Evolutionary conservation across 306 rosid species (phyloP).

Genomic region (Calophaca sinica): DNA sequence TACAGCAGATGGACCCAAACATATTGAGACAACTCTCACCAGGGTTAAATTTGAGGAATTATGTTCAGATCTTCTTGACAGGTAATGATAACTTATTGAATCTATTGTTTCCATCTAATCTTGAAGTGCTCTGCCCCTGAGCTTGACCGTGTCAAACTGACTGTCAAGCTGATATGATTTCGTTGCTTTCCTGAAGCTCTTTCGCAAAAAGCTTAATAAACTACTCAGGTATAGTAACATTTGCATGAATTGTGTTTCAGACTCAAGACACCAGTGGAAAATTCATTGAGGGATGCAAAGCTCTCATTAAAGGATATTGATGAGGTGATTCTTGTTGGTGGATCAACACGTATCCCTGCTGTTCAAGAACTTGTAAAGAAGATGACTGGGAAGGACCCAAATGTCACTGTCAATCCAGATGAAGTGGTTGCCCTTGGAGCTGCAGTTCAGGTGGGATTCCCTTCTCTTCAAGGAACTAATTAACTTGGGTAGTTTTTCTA

Average conservation of each 20-base stretch:
- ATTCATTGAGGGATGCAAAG: constrained; percentile 94
- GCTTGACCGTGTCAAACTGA: background rate
- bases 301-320: constrained; percentile 83
- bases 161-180: background rate
- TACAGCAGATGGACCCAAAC: constrained; percentile 95
- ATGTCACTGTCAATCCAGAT: constrained; percentile 93
- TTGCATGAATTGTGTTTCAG: constrained; percentile 53
- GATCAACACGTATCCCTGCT: constrained; percentile 94
- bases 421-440: constrained; percentile 98
- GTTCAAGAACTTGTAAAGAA: constrained; percentile 92
- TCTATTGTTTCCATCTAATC: background rate
- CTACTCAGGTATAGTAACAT: background rate
- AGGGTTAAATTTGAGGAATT: constrained; percentile 94
- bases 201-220: background rate
- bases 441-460: constrained; percentile 81
- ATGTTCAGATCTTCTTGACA: constrained; percentile 93
- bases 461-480: background rate
- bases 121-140: background rate
- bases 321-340: constrained; percentile 95
- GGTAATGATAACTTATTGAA: constrained; percentile 51
- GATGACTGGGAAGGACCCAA: constrained; percentile 87
- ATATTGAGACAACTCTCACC: constrained; percentile 90
- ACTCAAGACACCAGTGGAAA: constrained; percentile 87
- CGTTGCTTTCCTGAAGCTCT: background rate
- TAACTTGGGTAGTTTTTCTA: too few relatives aligned